Percentiles rank a stretch among this genome's conserved stretches.
Evolutionary conservation across 768 basidiomycete species (phyloP).

Genomic region (Pleurotus giganteus): DNA sequence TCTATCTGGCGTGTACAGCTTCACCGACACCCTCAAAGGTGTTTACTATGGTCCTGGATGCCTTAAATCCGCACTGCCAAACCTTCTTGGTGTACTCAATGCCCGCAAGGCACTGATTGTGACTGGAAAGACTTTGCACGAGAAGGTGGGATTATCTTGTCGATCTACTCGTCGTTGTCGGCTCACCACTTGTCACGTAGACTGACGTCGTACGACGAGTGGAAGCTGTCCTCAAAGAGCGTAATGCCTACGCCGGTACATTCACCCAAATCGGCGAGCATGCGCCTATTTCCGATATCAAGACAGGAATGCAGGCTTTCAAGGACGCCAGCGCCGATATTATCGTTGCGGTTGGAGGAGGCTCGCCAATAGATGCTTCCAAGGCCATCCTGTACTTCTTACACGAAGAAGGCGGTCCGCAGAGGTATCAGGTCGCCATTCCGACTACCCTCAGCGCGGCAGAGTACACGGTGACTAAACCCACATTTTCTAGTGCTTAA

Average conservation of each 20-base stretch:
- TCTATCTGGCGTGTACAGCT: constrained; percentile 59
- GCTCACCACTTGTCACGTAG: constrained; percentile 26
- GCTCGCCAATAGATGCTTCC: constrained; percentile 76
- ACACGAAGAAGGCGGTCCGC: constrained; percentile 56
- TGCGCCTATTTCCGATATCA: constrained; percentile 65
- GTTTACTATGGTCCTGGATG: constrained; percentile 78
- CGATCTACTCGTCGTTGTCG: neutral
- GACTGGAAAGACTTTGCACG: constrained; percentile 65
- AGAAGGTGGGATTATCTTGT: constrained; percentile 63
- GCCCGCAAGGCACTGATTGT: constrained; percentile 67
- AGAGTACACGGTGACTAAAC: constrained; percentile 59
- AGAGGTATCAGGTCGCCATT: constrained; percentile 68
- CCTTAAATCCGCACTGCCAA: constrained; percentile 58
- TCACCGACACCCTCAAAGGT: constrained; percentile 64
- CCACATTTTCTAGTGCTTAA: neutral
- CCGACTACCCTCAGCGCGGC: constrained; percentile 82
- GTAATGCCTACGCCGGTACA: constrained; percentile 58
- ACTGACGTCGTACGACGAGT: constrained; percentile 60
- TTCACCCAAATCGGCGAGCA: constrained; percentile 77
- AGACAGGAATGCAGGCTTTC: constrained; percentile 52
- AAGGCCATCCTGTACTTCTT: constrained; percentile 70
- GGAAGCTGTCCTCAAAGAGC: constrained; percentile 52
- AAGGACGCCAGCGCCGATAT: constrained; percentile 59
- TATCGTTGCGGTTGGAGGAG: constrained; percentile 75
- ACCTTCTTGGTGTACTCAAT: constrained; percentile 50